Evolutionary conservation across 129 eudicot species (phyloP).

Genomic region (Helianthus annuus): DNA sequence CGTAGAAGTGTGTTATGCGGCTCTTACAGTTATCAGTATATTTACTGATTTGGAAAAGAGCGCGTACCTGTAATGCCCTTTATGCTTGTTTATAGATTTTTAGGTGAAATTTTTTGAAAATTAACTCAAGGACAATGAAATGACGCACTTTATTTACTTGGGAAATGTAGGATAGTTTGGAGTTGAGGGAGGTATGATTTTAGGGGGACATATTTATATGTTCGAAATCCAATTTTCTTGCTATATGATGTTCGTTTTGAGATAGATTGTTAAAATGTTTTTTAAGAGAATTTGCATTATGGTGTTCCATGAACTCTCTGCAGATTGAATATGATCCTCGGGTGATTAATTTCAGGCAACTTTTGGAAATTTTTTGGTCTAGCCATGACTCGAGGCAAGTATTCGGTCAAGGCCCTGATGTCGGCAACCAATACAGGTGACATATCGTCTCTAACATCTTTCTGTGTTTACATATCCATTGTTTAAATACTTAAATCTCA

Average conservation of each 20-base stretch:
- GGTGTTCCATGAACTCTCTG: slow-evolving; percentile 35
- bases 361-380: slow-evolving; percentile 95
- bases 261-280: background rate
- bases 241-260: background rate
- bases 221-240: slow-evolving; percentile 3
- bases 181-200: background rate
- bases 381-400: slow-evolving; percentile 98
- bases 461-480: background rate
- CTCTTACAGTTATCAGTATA: too few species aligned
- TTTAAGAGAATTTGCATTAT: slow-evolving; percentile 35
- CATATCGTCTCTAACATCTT: slow-evolving; percentile 7
- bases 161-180: background rate
- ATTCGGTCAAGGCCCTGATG: slow-evolving; percentile 99
- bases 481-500: background rate
- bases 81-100: background rate
- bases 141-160: background rate
- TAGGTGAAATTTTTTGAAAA: background rate
- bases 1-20: too few species aligned
- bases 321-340: slow-evolving; percentile 96
- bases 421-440: slow-evolving; percentile 92
- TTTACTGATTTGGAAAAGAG: too few species aligned
- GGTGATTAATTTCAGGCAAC: slow-evolving; percentile 74
- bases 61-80: background rate
- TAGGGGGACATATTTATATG: background rate
- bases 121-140: background rate